Evolutionary conservation across 148 eudicot species (phyloP).

Genomic region (Bassia scoparia): DNA sequence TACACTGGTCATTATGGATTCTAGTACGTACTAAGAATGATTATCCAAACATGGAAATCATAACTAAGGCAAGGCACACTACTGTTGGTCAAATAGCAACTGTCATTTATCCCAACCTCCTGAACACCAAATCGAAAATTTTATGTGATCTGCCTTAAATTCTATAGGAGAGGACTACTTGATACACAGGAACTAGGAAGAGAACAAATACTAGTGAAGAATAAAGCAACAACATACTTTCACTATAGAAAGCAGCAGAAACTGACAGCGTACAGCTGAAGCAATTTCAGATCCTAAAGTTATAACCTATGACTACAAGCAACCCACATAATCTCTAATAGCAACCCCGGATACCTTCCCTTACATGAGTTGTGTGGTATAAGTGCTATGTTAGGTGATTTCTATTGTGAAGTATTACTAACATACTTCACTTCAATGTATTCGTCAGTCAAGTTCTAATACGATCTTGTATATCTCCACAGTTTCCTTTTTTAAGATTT

Average conservation of each 20-base stretch:
- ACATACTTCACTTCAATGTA: conserved; percentile 7
- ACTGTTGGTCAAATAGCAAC: too few relatives aligned
- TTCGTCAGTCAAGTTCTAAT: not conserved
- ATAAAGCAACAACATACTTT: not conserved
- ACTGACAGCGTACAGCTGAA: not conserved
- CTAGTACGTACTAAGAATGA: too few relatives aligned
- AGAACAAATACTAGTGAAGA: not conserved
- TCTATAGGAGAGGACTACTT: not conserved
- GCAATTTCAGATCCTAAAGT: not conserved
- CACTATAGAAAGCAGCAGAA: not conserved
- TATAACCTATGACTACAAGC: not conserved
- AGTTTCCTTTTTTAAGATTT: too few relatives aligned
- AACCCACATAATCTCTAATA: not conserved
- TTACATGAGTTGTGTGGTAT: not conserved
- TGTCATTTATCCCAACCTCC: not conserved
- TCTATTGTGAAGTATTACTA: not conserved
- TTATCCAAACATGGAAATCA: too few relatives aligned
- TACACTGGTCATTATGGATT: too few relatives aligned
- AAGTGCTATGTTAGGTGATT: conserved; percentile 1
- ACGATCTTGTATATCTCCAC: not conserved
- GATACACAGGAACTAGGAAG: not conserved
- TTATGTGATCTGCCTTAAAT: not conserved
- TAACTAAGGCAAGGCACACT: too few relatives aligned
- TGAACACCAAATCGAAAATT: not conserved
- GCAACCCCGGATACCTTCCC: too few relatives aligned